A percentile compares a stretch with the other conserved stretches of the same genome.
These are phyloP conservation scores for Sequoiadendron giganteum DNA, from an alignment of 75 land plant genomes.

Conservation along the genomic window DNA sequence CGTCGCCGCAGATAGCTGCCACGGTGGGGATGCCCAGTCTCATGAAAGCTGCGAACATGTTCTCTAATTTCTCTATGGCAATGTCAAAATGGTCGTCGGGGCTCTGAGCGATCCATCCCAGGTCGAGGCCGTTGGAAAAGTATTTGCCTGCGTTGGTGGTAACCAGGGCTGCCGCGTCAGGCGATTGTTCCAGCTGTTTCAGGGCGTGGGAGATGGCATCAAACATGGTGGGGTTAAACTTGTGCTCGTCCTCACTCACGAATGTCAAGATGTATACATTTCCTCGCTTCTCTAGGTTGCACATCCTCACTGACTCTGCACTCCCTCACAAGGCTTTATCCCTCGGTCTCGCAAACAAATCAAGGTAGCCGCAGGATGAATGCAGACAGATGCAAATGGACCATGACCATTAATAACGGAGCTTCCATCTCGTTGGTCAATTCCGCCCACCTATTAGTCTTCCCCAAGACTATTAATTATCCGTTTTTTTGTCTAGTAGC, in stretches of 20 bases:
- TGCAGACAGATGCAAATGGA: too few relatives aligned
- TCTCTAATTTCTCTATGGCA: conserved; percentile 12
- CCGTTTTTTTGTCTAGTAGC: too few relatives aligned
- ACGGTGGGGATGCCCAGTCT: conserved; percentile 29
- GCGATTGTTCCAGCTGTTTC: not conserved
- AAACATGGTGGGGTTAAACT: conserved; percentile 24
- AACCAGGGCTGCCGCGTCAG: conserved; percentile 28
- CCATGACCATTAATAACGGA: too few relatives aligned
- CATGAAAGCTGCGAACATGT: conserved; percentile 25
- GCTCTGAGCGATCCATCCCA: conserved; percentile 11
- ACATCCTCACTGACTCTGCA: not conserved
- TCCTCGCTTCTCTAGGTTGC: conserved; percentile 32
- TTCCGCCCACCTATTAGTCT: too few relatives aligned
- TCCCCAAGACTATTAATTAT: too few relatives aligned
- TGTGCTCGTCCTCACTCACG: conserved; percentile 26
- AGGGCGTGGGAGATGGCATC: conserved; percentile 22
- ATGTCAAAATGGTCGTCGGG: not conserved
- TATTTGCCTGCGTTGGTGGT: conserved; percentile 43
- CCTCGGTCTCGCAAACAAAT: too few relatives aligned
- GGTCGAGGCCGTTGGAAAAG: conserved; percentile 50
- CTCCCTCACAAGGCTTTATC: too few relatives aligned
- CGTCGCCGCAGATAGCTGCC: conserved; percentile 49
- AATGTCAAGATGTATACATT: conserved; percentile 29
- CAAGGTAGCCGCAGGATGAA: too few relatives aligned
- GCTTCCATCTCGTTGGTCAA: too few relatives aligned